Evolutionary conservation across 495 filamentous ascomycete genomes (phyloP).

Genomic region (Penicillium manginii): DNA sequence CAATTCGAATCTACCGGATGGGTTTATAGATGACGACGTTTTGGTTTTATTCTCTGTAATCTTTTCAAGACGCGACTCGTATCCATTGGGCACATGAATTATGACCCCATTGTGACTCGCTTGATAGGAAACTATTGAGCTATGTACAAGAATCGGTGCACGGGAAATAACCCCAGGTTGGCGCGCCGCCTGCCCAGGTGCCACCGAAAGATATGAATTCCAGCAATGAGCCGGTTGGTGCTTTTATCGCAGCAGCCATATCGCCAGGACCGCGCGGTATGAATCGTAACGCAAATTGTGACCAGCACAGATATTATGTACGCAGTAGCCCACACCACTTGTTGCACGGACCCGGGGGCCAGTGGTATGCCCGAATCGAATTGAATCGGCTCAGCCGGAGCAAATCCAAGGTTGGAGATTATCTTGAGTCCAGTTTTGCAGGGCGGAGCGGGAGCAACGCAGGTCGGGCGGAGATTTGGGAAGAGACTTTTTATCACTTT

Average conservation of each 20-base stretch:
- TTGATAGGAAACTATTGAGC: not conserved
- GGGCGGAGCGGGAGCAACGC: not conserved
- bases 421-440: not conserved
- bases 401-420: not conserved
- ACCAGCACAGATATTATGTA: constrained; percentile 2
- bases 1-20: not conserved
- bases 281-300: not conserved
- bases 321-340: not conserved
- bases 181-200: not conserved
- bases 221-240: not conserved
- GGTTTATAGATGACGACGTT: not conserved
- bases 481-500: constrained; percentile 19
- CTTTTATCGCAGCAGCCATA: not conserved
- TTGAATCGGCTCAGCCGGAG: not conserved
- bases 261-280: not conserved
- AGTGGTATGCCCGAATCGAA: not conserved
- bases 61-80: too few species aligned
- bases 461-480: not conserved
- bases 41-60: not conserved
- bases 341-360: not conserved
- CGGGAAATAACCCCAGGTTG: not conserved
- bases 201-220: not conserved
- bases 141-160: not conserved
- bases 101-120: not conserved
- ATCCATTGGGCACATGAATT: not conserved